A percentile compares a stretch with the other conserved stretches of the same genome.
phyloP scores from a whole-genome alignment of 1,284 basidiomycete species.

The Sporisorium exsertum region DNA sequence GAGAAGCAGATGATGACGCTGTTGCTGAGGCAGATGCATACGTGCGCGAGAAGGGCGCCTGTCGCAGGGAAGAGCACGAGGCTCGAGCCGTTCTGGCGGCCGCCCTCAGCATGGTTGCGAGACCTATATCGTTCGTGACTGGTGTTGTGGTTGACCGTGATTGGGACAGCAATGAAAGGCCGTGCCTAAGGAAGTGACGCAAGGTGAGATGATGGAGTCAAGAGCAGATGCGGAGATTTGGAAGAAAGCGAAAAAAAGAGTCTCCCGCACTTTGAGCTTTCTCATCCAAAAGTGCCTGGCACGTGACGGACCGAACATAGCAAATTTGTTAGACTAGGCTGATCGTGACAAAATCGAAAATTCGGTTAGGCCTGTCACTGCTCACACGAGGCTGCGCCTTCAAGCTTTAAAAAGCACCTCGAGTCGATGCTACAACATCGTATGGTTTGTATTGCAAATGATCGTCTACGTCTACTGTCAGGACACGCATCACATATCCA shows the following conservation, averaged over 20 bases:
- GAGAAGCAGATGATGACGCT: conserved; percentile 5
- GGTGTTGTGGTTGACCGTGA: not conserved
- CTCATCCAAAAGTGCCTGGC: conserved; percentile 8
- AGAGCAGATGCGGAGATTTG: not conserved
- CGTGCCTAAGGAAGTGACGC: not conserved
- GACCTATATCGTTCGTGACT: not conserved
- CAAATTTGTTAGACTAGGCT: not conserved
- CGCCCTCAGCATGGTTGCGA: conserved; percentile 14
- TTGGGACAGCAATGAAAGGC: not conserved
- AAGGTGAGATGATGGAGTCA: not conserved
- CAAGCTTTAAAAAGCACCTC: not conserved
- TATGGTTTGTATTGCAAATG: not conserved
- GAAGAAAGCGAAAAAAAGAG: conserved; percentile 11
- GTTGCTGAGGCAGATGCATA: conserved; percentile 31
- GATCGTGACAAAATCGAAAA: not conserved
- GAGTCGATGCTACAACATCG: not conserved
- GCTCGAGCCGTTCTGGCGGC: conserved; percentile 22
- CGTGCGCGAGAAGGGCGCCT: conserved; percentile 12
- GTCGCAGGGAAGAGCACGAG: conserved; percentile 22
- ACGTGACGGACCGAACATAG: conserved; percentile 4
- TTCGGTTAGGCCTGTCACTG: not conserved
- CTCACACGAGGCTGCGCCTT: conserved; percentile 2
- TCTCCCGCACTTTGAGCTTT: not conserved
- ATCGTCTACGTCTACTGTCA: not conserved
- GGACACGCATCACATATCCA: not conserved